These are phyloP conservation scores for Ochetophila trinervis DNA, from an alignment of 306 rosid species.

Conservation along the genomic window DNA sequence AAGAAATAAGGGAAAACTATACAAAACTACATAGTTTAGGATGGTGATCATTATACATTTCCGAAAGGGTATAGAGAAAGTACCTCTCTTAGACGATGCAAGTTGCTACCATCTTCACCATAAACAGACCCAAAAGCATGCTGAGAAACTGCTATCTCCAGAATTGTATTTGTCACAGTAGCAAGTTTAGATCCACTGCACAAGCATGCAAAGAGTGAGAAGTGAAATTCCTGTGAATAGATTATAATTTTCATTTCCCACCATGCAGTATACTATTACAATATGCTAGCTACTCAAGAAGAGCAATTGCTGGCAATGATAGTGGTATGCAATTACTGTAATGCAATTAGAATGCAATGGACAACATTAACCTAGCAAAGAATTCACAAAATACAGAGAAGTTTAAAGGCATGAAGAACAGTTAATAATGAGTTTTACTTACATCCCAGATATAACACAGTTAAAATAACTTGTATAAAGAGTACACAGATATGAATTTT, in stretches of 20 bases:
- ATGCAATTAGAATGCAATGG: too few species aligned
- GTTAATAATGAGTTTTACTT: too few species aligned
- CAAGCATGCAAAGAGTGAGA: slow-evolving; percentile 5
- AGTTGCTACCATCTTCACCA: slow-evolving; percentile 59
- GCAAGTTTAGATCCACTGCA: slow-evolving; percentile 47
- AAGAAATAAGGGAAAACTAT: background rate
- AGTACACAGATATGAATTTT: too few species aligned
- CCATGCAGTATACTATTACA: background rate
- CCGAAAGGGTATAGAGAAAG: slow-evolving; percentile 8
- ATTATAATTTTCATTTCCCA: slow-evolving; percentile 14
- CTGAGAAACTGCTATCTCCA: slow-evolving; percentile 52
- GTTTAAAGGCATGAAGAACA: too few species aligned
- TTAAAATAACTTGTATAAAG: too few species aligned
- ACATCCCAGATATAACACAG: too few species aligned
- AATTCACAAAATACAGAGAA: too few species aligned
- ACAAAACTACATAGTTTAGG: slow-evolving; percentile 3
- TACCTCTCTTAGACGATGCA: slow-evolving; percentile 59
- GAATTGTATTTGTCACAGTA: slow-evolving; percentile 56
- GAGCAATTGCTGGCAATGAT: too few species aligned
- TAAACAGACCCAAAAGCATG: slow-evolving; percentile 54
- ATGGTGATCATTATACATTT: slow-evolving; percentile 7
- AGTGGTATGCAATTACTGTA: too few species aligned
- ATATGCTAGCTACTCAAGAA: too few species aligned
- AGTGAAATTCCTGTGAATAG: slow-evolving; percentile 7
- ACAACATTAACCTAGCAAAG: too few species aligned